Percentiles rank a stretch among this genome's conserved stretches.
Evolutionary conservation across 495 filamentous ascomycete genomes (phyloP).

Genomic region (Aspergillus asperescens): DNA sequence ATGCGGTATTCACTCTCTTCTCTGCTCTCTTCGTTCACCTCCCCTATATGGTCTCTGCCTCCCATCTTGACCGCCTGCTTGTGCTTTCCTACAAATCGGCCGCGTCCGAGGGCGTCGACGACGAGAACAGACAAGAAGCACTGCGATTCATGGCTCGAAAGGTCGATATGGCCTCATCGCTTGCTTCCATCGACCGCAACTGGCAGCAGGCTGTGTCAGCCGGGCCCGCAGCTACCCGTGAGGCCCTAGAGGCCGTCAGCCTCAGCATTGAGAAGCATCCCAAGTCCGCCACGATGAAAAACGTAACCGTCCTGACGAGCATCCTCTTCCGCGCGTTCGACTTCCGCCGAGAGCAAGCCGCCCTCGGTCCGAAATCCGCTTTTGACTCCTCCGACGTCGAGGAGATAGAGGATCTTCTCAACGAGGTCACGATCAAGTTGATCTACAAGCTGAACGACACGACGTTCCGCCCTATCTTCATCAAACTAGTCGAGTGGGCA

Average conservation of each 20-base stretch:
- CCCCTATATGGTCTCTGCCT: slow-evolving; percentile 76
- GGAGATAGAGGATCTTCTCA: slow-evolving; percentile 58
- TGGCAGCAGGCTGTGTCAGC: slow-evolving; percentile 56
- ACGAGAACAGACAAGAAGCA: slow-evolving; percentile 62
- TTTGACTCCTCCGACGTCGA: slow-evolving; percentile 50
- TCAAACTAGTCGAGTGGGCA: slow-evolving; percentile 75
- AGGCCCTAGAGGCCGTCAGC: slow-evolving; percentile 60
- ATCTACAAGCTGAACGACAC: slow-evolving; percentile 94
- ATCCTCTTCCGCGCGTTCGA: slow-evolving; percentile 71
- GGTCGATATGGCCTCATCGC: slow-evolving; percentile 61
- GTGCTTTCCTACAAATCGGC: slow-evolving; percentile 64
- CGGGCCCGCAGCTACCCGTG: slow-evolving; percentile 58
- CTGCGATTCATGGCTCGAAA: slow-evolving; percentile 66
- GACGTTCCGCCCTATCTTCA: slow-evolving; percentile 92
- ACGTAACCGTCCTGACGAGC: slow-evolving; percentile 57
- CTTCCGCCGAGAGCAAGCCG: slow-evolving; percentile 54
- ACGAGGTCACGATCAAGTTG: slow-evolving; percentile 73
- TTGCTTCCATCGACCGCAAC: slow-evolving; percentile 63
- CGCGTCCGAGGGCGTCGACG: slow-evolving; percentile 48
- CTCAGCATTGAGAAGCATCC: slow-evolving; percentile 67
- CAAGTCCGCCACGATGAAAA: slow-evolving; percentile 68
- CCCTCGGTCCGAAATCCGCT: slow-evolving; percentile 29
- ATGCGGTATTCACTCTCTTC: slow-evolving; percentile 74
- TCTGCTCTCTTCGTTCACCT: slow-evolving; percentile 71
- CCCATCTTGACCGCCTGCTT: slow-evolving; percentile 65